Conservation (phyloP, 2,329 filamentous ascomycete genomes). For the Ciborinia camelliae region DNA sequence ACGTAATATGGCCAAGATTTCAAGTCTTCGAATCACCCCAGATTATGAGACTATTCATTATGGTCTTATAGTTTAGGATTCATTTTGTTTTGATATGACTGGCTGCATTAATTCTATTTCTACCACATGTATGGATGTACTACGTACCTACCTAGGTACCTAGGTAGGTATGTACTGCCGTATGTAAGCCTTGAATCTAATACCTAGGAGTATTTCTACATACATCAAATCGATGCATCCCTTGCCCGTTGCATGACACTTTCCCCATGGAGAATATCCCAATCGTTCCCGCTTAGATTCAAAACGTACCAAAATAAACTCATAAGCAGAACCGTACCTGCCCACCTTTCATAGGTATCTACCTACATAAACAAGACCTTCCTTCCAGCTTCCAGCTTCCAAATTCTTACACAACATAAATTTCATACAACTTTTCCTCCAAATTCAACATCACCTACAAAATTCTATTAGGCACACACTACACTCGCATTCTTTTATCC, state of each 20-base stretch:
- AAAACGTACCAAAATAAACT: background rate
- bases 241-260: slow-evolving; percentile 3
- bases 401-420: slow-evolving; percentile 3
- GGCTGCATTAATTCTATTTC: background rate
- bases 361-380: background rate
- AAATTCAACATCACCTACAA: background rate
- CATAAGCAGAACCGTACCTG: background rate
- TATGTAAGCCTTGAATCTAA: background rate
- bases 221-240: background rate
- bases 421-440: background rate
- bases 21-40: background rate
- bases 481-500: background rate
- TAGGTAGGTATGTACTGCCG: background rate
- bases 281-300: background rate
- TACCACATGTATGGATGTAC: background rate
- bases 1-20: background rate
- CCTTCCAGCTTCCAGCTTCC: background rate
- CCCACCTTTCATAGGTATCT: background rate
- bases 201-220: too few relatives aligned
- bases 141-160: too few relatives aligned
- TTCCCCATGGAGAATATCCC: background rate
- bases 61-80: slow-evolving; percentile 3
- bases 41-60: background rate
- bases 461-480: background rate
- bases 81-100: background rate